Evolutionary conservation across 2,329 filamentous ascomycete genomes (phyloP).

Genomic region (Fusarium illudens): DNA sequence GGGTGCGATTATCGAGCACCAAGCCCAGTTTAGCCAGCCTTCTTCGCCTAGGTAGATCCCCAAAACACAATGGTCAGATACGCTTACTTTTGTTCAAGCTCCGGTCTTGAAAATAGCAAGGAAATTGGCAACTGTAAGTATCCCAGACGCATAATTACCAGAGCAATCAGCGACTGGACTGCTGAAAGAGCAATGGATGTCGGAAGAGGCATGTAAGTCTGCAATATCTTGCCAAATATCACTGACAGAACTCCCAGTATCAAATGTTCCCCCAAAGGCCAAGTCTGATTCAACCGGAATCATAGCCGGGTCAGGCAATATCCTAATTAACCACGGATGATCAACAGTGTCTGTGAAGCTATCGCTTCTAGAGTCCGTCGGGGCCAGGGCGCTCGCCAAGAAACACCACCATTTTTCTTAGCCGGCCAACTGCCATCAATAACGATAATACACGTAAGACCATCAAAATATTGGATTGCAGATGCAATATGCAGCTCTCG

Average conservation of each 20-base stretch:
- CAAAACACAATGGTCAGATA: not conserved
- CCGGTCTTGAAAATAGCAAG: not conserved
- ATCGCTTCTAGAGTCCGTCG: too few relatives aligned
- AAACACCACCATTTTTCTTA: not conserved
- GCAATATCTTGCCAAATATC: not conserved
- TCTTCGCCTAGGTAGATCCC: not conserved
- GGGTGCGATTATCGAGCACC: too few relatives aligned
- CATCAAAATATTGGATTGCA: not conserved
- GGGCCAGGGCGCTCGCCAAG: too few relatives aligned
- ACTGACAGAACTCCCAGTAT: not conserved
- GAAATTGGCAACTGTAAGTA: not conserved
- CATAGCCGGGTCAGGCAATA: not conserved
- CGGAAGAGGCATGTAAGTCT: not conserved
- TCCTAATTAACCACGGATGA: not conserved
- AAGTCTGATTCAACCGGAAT: not conserved
- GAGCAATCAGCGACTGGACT: not conserved
- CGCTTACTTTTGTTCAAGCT: not conserved
- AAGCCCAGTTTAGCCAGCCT: not conserved
- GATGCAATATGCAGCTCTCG: not conserved
- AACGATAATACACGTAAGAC: not conserved
- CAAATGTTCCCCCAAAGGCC: not conserved
- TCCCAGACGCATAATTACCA: not conserved
- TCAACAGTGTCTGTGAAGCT: too few relatives aligned
- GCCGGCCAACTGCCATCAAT: not conserved
- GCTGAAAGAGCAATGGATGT: not conserved